phyloP scores from a whole-genome alignment of 148 eudicot genomes.

The Rhododendron williamsianum region DNA sequence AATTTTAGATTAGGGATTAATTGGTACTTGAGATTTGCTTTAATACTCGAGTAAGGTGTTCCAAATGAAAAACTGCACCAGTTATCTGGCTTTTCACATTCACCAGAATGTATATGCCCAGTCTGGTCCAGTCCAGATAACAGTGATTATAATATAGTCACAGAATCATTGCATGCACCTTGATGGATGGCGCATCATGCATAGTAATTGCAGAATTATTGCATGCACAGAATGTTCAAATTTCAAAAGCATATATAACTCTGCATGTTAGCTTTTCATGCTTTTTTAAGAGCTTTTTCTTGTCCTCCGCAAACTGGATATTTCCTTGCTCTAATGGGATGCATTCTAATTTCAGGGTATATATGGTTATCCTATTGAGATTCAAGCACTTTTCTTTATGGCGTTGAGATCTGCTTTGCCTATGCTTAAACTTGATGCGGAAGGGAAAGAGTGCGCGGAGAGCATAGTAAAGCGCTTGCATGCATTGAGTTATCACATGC shows the following conservation, averaged over 20 bases:
- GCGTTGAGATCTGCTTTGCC: conserved; percentile 70
- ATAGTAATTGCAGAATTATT: too few species aligned
- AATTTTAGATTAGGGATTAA: neutral
- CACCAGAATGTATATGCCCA: neutral
- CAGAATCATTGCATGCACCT: neutral
- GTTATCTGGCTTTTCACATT: neutral
- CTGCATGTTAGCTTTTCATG: neutral
- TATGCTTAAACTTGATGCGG: conserved; percentile 81
- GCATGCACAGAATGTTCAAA: too few species aligned
- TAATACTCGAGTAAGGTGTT: neutral
- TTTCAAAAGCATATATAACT: too few species aligned
- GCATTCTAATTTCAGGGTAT: conserved; percentile 54
- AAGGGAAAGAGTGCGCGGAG: conserved; percentile 84
- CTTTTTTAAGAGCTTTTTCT: neutral
- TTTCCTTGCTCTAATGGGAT: neutral
- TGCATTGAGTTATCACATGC: conserved; percentile 90
- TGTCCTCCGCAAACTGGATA: neutral
- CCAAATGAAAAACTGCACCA: neutral
- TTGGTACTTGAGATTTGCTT: neutral
- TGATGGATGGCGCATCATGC: neutral
- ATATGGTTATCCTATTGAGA: conserved; percentile 98
- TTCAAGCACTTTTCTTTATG: conserved; percentile 98
- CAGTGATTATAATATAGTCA: neutral
- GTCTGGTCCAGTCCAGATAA: neutral
- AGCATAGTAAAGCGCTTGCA: conserved; percentile 84